phyloP scores from a whole-genome alignment of 164 flowering plant genomes.

The Paratinospora sagittata region DNA sequence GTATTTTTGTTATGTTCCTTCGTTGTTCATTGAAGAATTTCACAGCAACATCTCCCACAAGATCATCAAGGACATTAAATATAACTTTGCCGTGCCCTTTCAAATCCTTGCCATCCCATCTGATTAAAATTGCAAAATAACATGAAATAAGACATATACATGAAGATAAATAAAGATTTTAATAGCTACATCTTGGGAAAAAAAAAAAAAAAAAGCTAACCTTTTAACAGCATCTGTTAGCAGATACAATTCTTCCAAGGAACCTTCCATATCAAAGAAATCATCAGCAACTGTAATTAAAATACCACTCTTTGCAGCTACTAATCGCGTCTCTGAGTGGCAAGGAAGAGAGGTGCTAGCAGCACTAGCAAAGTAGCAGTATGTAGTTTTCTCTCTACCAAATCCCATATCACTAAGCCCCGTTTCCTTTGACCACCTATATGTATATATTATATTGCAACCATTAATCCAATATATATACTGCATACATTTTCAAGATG shows the following conservation, averaged over 20 bases:
- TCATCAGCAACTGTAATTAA: conserved; percentile 31
- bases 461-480: no score
- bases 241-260: conserved; percentile 18
- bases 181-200: no score
- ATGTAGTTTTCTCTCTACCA: conserved; percentile 36
- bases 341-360: conserved; percentile 14
- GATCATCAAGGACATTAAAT: conserved; percentile 31
- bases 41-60: conserved; percentile 23
- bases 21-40: conserved; percentile 15
- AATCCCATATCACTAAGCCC: conserved; percentile 26
- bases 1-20: conserved; percentile 12
- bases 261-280: conserved; percentile 28
- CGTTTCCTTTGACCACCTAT: conserved; percentile 34
- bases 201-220: background rate
- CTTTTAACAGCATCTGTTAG: conserved; percentile 26
- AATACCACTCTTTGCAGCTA: conserved; percentile 21
- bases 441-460: background rate
- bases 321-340: conserved; percentile 11
- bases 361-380: conserved; percentile 31
- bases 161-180: background rate
- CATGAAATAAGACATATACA: background rate
- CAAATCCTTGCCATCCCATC: conserved; percentile 36
- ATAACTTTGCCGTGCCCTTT: conserved; percentile 27
- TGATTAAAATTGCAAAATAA: conserved; percentile 6
- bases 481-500: no score